Percentiles rank a stretch among this genome's conserved stretches.
phyloP scores from a whole-genome alignment of 176 grass and related monocot genomes.

The Poa annua region DNA sequence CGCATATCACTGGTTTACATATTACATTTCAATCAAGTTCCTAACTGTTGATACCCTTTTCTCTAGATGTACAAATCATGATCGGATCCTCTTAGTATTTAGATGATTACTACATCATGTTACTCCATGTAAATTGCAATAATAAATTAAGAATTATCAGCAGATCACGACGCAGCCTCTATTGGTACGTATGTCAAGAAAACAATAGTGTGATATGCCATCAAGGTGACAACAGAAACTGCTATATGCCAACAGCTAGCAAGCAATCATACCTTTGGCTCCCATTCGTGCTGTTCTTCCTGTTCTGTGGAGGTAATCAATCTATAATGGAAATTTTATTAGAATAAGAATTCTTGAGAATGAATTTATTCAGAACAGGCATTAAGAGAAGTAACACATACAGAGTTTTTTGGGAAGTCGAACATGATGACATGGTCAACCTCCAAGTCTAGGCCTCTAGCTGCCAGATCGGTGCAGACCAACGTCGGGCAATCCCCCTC shows the following conservation, averaged over 20 bases:
- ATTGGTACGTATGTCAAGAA: not conserved
- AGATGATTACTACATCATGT: not conserved
- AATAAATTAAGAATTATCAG: not conserved
- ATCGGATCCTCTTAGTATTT: not conserved
- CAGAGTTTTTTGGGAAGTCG: slow-evolving; percentile 92
- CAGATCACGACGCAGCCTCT: not conserved
- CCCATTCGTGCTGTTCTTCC: slow-evolving; percentile 98
- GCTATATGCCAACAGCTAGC: not conserved
- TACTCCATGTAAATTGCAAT: not conserved
- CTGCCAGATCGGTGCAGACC: slow-evolving; percentile 95
- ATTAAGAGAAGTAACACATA: slow-evolving; percentile 49
- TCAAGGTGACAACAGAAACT: not conserved
- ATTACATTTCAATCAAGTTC: not conserved
- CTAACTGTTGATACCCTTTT: not conserved
- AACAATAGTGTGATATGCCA: not conserved
- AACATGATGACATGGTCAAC: slow-evolving; percentile 99
- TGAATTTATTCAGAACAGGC: slow-evolving; percentile 5
- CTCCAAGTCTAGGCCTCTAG: slow-evolving; percentile 89
- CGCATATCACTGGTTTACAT: not conserved
- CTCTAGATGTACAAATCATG: not conserved
- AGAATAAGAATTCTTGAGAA: not conserved
- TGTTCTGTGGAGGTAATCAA: slow-evolving; percentile 97
- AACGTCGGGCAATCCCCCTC: slow-evolving; percentile 95
- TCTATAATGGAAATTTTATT: slow-evolving; percentile 52
- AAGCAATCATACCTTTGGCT: slow-evolving; percentile 82